phyloP scores from a whole-genome alignment of 2,329 filamentous ascomycete genomes.

The Penicillium sp. region DNA sequence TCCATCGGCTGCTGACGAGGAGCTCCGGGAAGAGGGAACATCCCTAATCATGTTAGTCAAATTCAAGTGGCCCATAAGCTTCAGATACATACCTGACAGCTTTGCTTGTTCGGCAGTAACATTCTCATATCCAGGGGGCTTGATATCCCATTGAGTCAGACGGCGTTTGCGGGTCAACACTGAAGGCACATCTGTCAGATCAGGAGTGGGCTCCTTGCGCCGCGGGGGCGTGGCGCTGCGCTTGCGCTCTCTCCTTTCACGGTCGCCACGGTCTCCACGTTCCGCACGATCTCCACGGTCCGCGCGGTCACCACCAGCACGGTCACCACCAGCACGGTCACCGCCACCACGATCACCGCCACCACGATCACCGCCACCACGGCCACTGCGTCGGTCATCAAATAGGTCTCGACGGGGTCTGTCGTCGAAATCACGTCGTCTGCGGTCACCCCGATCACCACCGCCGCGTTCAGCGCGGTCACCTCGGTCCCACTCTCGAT shows the following conservation, averaged over 20 bases:
- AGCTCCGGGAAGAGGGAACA: constrained; percentile 96
- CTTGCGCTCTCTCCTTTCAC: constrained; percentile 56
- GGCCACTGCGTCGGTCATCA: constrained; percentile 55
- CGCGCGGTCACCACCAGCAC: constrained; percentile 35
- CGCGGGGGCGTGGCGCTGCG: constrained; percentile 78
- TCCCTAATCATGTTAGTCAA: constrained; percentile 52
- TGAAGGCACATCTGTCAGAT: constrained; percentile 81
- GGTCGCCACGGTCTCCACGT: constrained; percentile 18
- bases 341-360: constrained; percentile 42
- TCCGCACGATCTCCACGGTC: constrained; percentile 18
- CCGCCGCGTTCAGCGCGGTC: constrained; percentile 14
- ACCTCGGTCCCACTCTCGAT: constrained; percentile 65
- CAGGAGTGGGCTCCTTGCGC: constrained; percentile 92
- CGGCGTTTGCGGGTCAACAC: constrained; percentile 84
- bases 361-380: constrained; percentile 38
- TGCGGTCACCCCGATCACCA: constrained; percentile 57
- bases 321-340: constrained; percentile 41
- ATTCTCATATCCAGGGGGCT: constrained; percentile 95
- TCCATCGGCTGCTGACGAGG: constrained; percentile 95
- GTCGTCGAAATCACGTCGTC: constrained; percentile 64
- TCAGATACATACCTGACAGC: constrained; percentile 62
- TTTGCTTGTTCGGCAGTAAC: constrained; percentile 98
- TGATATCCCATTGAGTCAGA: constrained; percentile 99
- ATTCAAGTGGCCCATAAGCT: background rate
- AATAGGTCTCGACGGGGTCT: constrained; percentile 59